A percentile compares a stretch with the other conserved stretches of the same genome.
These are phyloP conservation scores for Saccharum officinarum DNA, from an alignment of 176 grass and related monocot genomes.

Conservation along the genomic window DNA sequence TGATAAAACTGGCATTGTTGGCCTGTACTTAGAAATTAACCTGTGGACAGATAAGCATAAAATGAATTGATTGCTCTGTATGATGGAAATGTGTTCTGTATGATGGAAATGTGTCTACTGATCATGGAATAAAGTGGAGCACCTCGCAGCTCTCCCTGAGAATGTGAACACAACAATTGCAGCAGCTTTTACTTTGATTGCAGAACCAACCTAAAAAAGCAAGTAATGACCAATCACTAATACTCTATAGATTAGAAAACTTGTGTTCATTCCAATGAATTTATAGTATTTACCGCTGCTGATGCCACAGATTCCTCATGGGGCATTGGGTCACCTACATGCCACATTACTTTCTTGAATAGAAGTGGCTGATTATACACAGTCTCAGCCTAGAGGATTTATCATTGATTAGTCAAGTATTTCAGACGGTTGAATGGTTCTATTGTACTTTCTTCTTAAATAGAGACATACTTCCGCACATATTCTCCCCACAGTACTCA, in stretches of 20 bases:
- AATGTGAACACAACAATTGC: slow-evolving; percentile 85
- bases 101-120: neutral
- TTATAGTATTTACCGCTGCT: slow-evolving; percentile 59
- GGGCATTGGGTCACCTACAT: slow-evolving; percentile 81
- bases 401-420: slow-evolving; percentile 28
- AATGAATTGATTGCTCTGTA: slow-evolving; percentile 17
- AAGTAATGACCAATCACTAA: neutral
- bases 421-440: neutral
- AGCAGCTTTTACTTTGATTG: slow-evolving; percentile 95
- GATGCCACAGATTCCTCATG: slow-evolving; percentile 95
- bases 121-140: slow-evolving; percentile 5
- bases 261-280: slow-evolving; percentile 8
- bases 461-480: slow-evolving; percentile 79
- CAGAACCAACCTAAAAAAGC: slow-evolving; percentile 71
- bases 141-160: slow-evolving; percentile 87
- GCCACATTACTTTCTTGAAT: slow-evolving; percentile 82
- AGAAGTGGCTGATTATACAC: slow-evolving; percentile 85
- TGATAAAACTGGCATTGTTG: slow-evolving; percentile 82
- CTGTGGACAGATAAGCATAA: slow-evolving; percentile 45
- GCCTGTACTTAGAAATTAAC: slow-evolving; percentile 90
- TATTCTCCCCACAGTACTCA: slow-evolving; percentile 90
- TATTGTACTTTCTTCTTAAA: slow-evolving; percentile 15
- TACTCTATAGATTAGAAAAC: neutral
- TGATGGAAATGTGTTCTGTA: neutral
- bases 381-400: slow-evolving; percentile 66